phyloP scores from a whole-genome alignment of 2,329 filamentous ascomycete genomes.

The Pochonia chlamydosporia region DNA sequence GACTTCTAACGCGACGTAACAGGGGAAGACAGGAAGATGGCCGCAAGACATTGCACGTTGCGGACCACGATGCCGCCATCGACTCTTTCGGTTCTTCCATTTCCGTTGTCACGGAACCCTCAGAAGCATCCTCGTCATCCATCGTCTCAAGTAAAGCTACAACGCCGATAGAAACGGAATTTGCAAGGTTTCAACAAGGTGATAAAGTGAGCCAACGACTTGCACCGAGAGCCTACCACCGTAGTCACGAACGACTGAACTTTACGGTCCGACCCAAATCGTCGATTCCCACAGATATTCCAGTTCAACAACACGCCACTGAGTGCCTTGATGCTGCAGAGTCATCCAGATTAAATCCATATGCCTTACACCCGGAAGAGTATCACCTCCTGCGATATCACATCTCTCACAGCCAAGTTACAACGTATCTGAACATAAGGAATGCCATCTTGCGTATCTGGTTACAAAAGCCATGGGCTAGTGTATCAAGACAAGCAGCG shows the following conservation, averaged over 20 bases:
- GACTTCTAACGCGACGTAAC: neutral
- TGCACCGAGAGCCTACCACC: constrained; percentile 19
- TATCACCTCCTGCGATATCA: constrained; percentile 74
- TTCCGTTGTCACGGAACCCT: constrained; percentile 46
- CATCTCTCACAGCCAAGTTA: constrained; percentile 83
- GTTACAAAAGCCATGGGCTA: constrained; percentile 78
- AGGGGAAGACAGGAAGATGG: constrained; percentile 13
- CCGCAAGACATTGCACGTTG: constrained; percentile 10
- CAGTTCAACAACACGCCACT: constrained; percentile 73
- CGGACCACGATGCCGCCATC: constrained; percentile 17
- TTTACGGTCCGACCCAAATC: constrained; percentile 67
- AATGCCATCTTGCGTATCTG: constrained; percentile 91
- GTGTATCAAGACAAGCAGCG: constrained; percentile 78
- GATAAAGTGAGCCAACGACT: constrained; percentile 12
- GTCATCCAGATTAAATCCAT: constrained; percentile 83
- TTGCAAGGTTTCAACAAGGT: constrained; percentile 15
- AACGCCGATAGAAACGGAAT: constrained; percentile 46
- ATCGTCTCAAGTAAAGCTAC: constrained; percentile 58
- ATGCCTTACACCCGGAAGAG: constrained; percentile 78
- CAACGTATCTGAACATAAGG: constrained; percentile 90
- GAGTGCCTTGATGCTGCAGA: constrained; percentile 89
- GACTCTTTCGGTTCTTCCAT: constrained; percentile 48
- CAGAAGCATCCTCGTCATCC: constrained; percentile 47
- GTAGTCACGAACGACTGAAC: constrained; percentile 28
- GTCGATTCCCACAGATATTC: constrained; percentile 73